Percentiles rank a stretch among this genome's conserved stretches.
Conservation (phyloP, 169 alveolate genomes). For the Plasmodium inui region DNA sequence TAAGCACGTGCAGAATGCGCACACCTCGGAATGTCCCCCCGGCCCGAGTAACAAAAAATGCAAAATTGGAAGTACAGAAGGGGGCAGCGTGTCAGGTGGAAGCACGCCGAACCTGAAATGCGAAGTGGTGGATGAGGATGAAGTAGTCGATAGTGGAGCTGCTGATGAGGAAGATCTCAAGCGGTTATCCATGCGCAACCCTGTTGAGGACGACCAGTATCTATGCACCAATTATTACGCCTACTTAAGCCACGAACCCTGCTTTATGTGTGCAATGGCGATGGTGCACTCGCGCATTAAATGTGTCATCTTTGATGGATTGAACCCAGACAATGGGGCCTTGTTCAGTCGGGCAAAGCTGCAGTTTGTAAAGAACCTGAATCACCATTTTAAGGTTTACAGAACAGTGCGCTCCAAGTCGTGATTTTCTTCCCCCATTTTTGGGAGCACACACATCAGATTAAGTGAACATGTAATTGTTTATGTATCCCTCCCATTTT, state of each 20-base stretch:
- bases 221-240: conserved; percentile 88
- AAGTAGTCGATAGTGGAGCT: background rate
- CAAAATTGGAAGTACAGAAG: background rate
- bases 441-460: background rate
- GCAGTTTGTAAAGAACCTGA: conserved; percentile 82
- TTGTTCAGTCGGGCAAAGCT: conserved; percentile 83
- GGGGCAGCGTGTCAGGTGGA: background rate
- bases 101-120: background rate
- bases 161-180: background rate
- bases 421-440: background rate
- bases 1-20: background rate
- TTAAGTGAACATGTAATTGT: background rate
- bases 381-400: conserved; percentile 87
- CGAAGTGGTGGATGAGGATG: background rate
- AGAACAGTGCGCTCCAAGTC: conserved; percentile 1
- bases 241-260: conserved; percentile 93
- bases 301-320: conserved; percentile 87
- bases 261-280: conserved; percentile 98
- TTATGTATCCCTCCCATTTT: background rate
- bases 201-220: conserved; percentile 77
- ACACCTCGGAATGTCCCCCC: background rate
- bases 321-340: conserved; percentile 82
- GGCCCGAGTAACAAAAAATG: background rate
- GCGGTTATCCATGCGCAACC: background rate
- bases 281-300: conserved; percentile 94